These are phyloP conservation scores for Rhizopogon parksii DNA, from an alignment of 1,284 basidiomycete species.

Conservation along the genomic window DNA sequence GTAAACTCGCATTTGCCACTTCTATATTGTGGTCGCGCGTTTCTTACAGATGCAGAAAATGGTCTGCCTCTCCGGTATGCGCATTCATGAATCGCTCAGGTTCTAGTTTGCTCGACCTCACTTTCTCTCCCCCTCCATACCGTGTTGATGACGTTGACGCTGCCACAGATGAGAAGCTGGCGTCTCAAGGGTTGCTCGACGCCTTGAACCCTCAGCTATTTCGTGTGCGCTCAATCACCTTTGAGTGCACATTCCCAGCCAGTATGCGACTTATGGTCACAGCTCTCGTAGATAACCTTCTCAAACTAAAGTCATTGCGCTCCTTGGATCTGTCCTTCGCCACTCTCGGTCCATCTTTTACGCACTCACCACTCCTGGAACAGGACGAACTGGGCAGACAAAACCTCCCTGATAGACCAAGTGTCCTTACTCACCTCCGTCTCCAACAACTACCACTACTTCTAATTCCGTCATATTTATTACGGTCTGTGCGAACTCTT, in stretches of 20 bases:
- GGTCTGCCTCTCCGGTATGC: constrained; percentile 21
- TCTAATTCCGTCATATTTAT: constrained; percentile 29
- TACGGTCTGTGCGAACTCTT: constrained; percentile 33
- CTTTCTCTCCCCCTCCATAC: constrained; percentile 22
- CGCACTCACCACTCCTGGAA: constrained; percentile 20
- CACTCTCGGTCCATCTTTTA: constrained; percentile 20
- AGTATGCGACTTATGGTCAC: constrained; percentile 23
- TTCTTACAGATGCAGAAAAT: constrained; percentile 23
- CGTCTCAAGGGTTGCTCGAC: constrained; percentile 17
- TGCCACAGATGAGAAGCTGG: constrained; percentile 13
- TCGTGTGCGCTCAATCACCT: constrained; percentile 30
- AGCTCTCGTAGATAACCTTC: constrained; percentile 18
- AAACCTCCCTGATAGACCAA: constrained; percentile 6
- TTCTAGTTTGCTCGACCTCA: constrained; percentile 30
- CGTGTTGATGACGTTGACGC: constrained; percentile 2
- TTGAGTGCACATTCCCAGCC: constrained; percentile 27
- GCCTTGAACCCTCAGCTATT: constrained; percentile 20
- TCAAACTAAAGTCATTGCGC: constrained; percentile 25
- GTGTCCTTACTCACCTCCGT: constrained; percentile 30
- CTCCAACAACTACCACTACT: constrained; percentile 36
- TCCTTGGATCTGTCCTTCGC: constrained; percentile 30
- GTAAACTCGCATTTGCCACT: constrained; percentile 34
- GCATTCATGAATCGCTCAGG: constrained; percentile 33
- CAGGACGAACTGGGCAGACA: constrained; percentile 16
- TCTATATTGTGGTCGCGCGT: constrained; percentile 40